phyloP scores from a whole-genome alignment of 805 yeast species.

The Ogataea zsoltii region DNA sequence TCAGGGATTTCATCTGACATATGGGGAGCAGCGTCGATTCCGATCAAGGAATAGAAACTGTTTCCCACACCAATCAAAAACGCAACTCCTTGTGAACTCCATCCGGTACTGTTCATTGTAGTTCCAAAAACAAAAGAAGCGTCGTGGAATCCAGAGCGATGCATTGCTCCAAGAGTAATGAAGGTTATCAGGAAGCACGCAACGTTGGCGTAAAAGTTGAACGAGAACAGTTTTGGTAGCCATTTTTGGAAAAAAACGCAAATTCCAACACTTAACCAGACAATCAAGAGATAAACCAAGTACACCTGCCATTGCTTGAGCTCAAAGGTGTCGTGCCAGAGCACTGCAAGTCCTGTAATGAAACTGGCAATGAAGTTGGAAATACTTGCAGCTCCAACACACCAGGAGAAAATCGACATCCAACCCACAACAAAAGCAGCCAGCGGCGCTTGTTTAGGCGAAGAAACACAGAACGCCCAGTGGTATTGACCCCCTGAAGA shows the following conservation, averaged over 20 bases:
- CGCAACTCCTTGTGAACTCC: slow-evolving; percentile 30
- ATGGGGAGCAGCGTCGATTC: slow-evolving; percentile 36
- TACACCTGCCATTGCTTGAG: slow-evolving; percentile 17
- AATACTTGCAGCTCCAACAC: slow-evolving; percentile 24
- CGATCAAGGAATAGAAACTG: slow-evolving; percentile 30
- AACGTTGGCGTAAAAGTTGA: slow-evolving; percentile 29
- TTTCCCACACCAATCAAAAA: slow-evolving; percentile 32
- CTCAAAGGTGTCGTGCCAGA: slow-evolving; percentile 15
- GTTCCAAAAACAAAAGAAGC: slow-evolving; percentile 28
- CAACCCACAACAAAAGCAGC: slow-evolving; percentile 30
- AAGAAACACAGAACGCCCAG: slow-evolving; percentile 34
- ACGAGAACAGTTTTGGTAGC: slow-evolving; percentile 11
- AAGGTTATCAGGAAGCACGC: slow-evolving; percentile 26
- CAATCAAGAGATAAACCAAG: slow-evolving; percentile 18
- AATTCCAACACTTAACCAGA: slow-evolving; percentile 18
- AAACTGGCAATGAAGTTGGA: slow-evolving; percentile 14
- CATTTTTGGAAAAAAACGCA: slow-evolving; percentile 17
- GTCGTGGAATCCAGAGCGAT: slow-evolving; percentile 15
- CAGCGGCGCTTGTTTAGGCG: slow-evolving; percentile 19
- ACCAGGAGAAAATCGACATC: slow-evolving; percentile 23
- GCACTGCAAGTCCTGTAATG: slow-evolving; percentile 12
- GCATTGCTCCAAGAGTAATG: slow-evolving; percentile 25
- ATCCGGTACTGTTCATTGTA: slow-evolving; percentile 31
- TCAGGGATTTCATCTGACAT: slow-evolving; percentile 34
- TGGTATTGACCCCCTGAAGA: slow-evolving; percentile 36